A percentile compares a stretch with the other conserved stretches of the same genome.
phyloP scores from a whole-genome alignment of 192 early-diverging fungal species.

The Linnemannia elongata region DNA sequence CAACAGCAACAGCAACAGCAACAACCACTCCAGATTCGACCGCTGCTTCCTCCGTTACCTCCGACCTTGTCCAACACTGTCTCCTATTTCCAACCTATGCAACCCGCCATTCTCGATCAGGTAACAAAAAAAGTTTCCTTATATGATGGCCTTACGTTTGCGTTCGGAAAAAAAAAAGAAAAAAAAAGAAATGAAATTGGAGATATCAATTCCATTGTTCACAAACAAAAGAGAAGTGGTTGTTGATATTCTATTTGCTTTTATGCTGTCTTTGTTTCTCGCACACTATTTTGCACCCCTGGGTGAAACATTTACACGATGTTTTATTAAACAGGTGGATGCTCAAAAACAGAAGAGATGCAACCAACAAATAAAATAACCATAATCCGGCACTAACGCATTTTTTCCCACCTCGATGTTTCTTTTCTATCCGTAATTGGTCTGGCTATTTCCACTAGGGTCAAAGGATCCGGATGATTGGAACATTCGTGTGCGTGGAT shows the following conservation, averaged over 20 bases:
- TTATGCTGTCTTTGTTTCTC: background rate
- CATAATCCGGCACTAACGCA: background rate
- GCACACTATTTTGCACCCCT: background rate
- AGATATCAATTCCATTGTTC: background rate
- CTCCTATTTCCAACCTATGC: conserved; percentile 66
- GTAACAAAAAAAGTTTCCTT: conserved; percentile 7
- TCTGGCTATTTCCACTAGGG: conserved; percentile 4
- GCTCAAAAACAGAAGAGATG: background rate
- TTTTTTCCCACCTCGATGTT: background rate
- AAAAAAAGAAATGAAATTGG: background rate
- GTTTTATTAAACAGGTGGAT: background rate
- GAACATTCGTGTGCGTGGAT: conserved; percentile 61
- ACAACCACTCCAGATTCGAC: background rate
- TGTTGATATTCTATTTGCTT: background rate
- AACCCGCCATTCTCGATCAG: conserved; percentile 45
- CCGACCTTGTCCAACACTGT: conserved; percentile 53
- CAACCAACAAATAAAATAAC: background rate
- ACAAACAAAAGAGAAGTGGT: background rate
- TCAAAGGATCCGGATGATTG: conserved; percentile 53
- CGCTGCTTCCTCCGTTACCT: background rate
- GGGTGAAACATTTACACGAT: background rate
- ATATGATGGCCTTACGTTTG: background rate
- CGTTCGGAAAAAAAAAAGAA: background rate
- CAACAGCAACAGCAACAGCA: background rate
- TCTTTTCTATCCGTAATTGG: conserved; percentile 2